Percentiles rank a stretch among this genome's conserved stretches.
phyloP scores from a whole-genome alignment of 2,329 filamentous ascomycete genomes.

The Periconia sp. region DNA sequence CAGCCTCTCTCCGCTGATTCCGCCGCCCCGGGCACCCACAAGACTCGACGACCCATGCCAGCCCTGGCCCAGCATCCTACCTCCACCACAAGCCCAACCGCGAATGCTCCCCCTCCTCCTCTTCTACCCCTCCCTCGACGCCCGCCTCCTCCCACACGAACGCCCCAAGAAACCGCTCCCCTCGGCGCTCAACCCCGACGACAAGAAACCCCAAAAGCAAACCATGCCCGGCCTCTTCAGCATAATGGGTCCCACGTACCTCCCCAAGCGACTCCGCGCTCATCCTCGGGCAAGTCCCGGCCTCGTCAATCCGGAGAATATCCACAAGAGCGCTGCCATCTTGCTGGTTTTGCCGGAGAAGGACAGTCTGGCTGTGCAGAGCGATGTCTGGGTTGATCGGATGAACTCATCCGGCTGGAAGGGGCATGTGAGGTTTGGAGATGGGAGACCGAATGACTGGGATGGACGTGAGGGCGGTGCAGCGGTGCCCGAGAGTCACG shows the following conservation, averaged over 20 bases:
- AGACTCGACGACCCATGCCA: slow-evolving; percentile 37
- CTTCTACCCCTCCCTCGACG: slow-evolving; percentile 52
- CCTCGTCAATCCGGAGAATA: slow-evolving; percentile 36
- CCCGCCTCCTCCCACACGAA: slow-evolving; percentile 49
- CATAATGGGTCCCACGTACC: slow-evolving; percentile 50
- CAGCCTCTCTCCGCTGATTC: slow-evolving; percentile 35
- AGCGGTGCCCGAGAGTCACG: slow-evolving; percentile 17
- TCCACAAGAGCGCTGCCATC: slow-evolving; percentile 48
- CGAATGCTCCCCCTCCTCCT: slow-evolving; percentile 48
- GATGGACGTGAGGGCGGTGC: slow-evolving; percentile 27
- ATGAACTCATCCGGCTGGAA: slow-evolving; percentile 42
- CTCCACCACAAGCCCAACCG: slow-evolving; percentile 39
- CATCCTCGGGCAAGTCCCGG: slow-evolving; percentile 52
- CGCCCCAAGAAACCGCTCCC: slow-evolving; percentile 45
- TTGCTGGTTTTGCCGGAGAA: slow-evolving; percentile 51
- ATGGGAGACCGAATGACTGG: slow-evolving; percentile 40
- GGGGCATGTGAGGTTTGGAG: slow-evolving; percentile 41
- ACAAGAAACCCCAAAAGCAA: slow-evolving; percentile 34
- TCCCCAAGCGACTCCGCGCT: slow-evolving; percentile 42
- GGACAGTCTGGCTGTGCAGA: slow-evolving; percentile 50
- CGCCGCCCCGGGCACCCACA: slow-evolving; percentile 34
- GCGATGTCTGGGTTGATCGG: slow-evolving; percentile 51
- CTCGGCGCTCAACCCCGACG: slow-evolving; percentile 39
- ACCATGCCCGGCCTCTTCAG: slow-evolving; percentile 45
- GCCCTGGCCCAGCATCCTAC: slow-evolving; percentile 47